Evolutionary conservation across 1,139 yeast genomes (phyloP).

Genomic region (Lodderomyces pseudojiufengensis): DNA sequence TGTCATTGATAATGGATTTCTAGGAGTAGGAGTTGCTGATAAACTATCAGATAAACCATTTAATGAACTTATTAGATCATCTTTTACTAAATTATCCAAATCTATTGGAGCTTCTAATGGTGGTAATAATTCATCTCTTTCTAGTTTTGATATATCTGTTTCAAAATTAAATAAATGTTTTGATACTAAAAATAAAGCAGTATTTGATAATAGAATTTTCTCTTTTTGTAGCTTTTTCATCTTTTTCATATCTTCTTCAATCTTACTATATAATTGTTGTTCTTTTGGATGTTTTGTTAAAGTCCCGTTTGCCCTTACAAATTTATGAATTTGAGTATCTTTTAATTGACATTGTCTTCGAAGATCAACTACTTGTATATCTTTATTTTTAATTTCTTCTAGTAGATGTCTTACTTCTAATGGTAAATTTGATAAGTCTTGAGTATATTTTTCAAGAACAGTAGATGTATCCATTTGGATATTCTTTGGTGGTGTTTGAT

Average conservation of each 20-base stretch:
- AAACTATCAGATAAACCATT: conserved; percentile 22
- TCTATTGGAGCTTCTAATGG: conserved; percentile 37
- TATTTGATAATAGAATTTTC: conserved; percentile 75
- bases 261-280: conserved; percentile 58
- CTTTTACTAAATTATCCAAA: conserved; percentile 11
- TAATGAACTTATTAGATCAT: conserved; percentile 14
- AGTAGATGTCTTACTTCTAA: conserved; percentile 78
- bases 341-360: conserved; percentile 65
- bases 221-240: conserved; percentile 68
- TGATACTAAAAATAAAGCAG: conserved; percentile 72
- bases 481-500: not conserved
- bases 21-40: conserved; percentile 33
- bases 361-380: conserved; percentile 60
- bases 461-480: conserved; percentile 44
- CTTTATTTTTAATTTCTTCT: conserved; percentile 75
- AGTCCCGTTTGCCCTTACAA: conserved; percentile 80
- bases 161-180: conserved; percentile 73
- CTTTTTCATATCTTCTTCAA: conserved; percentile 63
- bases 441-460: conserved; percentile 47
- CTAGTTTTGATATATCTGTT: conserved; percentile 70
- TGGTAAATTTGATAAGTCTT: conserved; percentile 76
- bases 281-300: conserved; percentile 82
- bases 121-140: conserved; percentile 76
- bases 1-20: conserved; percentile 21
- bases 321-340: conserved; percentile 78